phyloP scores from a whole-genome alignment of 208 protist genomes.

The Acanthamoeba lenticulata region DNA sequence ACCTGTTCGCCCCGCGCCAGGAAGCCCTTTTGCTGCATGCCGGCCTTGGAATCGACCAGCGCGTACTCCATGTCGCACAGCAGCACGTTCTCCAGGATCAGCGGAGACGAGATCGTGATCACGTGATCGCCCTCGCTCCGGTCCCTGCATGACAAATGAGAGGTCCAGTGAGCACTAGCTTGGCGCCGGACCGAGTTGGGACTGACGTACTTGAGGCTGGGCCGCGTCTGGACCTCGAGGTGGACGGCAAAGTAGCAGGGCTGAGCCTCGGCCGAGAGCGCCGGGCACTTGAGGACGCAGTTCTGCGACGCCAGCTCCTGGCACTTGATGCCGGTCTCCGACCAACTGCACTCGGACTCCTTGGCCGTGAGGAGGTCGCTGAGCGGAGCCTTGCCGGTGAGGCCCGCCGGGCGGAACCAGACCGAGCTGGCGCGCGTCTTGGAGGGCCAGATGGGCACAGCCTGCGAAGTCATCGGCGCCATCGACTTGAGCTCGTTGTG shows the following conservation, averaged over 20 bases:
- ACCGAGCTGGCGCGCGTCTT: slow-evolving; percentile 38
- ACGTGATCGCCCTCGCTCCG: slow-evolving; percentile 37
- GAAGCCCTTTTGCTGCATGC: slow-evolving; percentile 35
- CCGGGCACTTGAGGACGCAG: slow-evolving; percentile 38
- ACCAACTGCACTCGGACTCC: slow-evolving; percentile 40
- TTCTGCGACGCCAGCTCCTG: not conserved
- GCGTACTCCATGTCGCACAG: slow-evolving; percentile 65
- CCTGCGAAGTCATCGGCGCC: slow-evolving; percentile 41
- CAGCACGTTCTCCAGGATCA: slow-evolving; percentile 66
- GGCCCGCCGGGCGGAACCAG: slow-evolving; percentile 43
- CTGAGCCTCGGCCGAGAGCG: not conserved
- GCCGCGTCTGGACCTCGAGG: slow-evolving; percentile 9
- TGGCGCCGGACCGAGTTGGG: not conserved
- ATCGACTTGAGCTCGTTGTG: slow-evolving; percentile 12
- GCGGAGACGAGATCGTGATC: slow-evolving; percentile 41
- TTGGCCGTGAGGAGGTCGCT: slow-evolving; percentile 3
- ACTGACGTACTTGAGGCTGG: not conserved
- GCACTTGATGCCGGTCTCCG: slow-evolving; percentile 47
- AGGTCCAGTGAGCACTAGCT: not conserved
- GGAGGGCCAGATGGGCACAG: slow-evolving; percentile 41
- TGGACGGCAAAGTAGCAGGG: slow-evolving; percentile 24
- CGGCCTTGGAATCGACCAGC: slow-evolving; percentile 28
- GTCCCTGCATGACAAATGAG: not conserved
- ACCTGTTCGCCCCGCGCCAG: slow-evolving; percentile 49
- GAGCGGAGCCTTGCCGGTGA: not conserved